Evolutionary conservation across 1,284 basidiomycete species (phyloP), one percentile per base, ranked within the genome.

Genomic region (Filobasidium uniguttulatum): DNA sequence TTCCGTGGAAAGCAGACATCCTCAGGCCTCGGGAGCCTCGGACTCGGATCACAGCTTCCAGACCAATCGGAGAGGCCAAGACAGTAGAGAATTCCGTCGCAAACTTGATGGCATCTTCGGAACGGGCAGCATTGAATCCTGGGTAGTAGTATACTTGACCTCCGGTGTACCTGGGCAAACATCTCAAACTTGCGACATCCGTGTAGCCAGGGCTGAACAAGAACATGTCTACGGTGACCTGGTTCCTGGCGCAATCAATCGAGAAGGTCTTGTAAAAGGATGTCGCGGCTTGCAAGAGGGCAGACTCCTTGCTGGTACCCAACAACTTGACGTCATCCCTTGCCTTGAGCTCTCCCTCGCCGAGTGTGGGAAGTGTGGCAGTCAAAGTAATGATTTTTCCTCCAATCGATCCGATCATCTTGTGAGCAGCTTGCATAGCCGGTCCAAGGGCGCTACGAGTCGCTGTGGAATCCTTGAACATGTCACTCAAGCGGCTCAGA

Each of bases 141-240:
- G 93, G 94, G 69, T 98, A 98, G 69, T 93, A 94, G 73, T 90
- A 98, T 0, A 93, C 96, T 67, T 96, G 87, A 36, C 94, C 94
- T 52, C 91, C 88, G 14, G 94, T 98, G 71, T 99, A 98, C 62
- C 93, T 85, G 12, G 94, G 94, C 28, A 99, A 75, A 62, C 82
- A 93, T 9, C 85, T 81, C 30, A 94, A 75, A 52, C 83, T 91
- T 1, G 94, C 89, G 34, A 98, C 87, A 69, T 99, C 94, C 57
- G 93, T 91, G 68, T 98, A 99, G 23, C 77, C 75, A 14, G 87
- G 77, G 54, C 85, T 85, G 72, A 96, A 97, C 48, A 98, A 75
- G 82, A 96, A 98, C 93, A 99, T 97, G 68, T 98, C 93, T 49
- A 99, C 91, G 0, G 91, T 91, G 33, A 99, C 85, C 68, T 98